phyloP scores from a whole-genome alignment of 495 filamentous ascomycete species.

The Daldinia caldariorum region DNA sequence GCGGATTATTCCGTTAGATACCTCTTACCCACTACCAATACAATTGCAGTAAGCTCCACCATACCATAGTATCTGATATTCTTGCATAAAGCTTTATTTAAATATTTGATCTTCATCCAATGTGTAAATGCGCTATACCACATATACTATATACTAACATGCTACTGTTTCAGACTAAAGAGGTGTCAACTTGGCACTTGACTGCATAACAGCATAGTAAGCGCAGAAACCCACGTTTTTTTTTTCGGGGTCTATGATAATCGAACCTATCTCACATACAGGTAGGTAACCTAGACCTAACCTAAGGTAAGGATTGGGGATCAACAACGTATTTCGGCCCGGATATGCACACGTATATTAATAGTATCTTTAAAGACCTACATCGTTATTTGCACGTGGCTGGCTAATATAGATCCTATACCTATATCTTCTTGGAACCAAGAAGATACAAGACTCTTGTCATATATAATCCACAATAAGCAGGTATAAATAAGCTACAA shows the following conservation, averaged over 20 bases:
- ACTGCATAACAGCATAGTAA: neutral
- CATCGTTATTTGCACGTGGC: too few species aligned
- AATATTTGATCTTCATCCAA: neutral
- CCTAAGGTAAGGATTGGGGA: too few species aligned
- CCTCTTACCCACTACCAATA: too few species aligned
- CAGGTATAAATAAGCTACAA: neutral
- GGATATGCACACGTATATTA: neutral
- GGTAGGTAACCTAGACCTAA: too few species aligned
- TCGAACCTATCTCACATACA: neutral
- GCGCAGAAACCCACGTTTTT: neutral
- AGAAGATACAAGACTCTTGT: neutral
- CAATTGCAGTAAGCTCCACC: neutral
- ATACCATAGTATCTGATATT: neutral
- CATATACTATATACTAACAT: neutral
- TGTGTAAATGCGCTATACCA: neutral
- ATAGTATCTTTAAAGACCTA: neutral
- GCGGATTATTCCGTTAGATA: too few species aligned
- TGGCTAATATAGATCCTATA: too few species aligned
- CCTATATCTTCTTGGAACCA: too few species aligned
- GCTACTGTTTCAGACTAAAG: neutral
- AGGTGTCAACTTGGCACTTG: neutral
- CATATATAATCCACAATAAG: neutral
- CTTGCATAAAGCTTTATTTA: neutral
- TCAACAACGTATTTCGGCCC: too few species aligned
- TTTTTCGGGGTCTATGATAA: neutral